phyloP scores from a whole-genome alignment of 257 asterid species.

The Perilla frutescens region DNA sequence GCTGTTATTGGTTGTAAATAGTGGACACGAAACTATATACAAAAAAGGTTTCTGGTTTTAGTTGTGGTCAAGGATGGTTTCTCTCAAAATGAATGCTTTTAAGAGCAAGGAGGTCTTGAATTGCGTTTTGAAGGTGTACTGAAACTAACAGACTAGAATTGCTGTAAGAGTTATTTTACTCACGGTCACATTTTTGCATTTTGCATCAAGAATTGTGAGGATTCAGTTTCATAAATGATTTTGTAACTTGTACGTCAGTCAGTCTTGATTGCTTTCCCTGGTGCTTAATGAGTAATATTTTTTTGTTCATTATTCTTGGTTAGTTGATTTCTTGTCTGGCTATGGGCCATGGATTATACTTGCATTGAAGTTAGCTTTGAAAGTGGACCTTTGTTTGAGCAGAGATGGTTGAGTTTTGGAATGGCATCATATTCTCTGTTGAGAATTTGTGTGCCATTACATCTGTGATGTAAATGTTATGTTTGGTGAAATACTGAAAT shows the following conservation, averaged over 20 bases:
- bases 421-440: too few relatives aligned
- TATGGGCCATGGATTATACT: too few relatives aligned
- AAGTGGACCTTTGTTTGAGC: neutral
- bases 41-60: neutral
- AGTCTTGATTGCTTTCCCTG: neutral
- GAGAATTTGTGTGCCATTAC: too few relatives aligned
- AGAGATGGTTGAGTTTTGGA: too few relatives aligned
- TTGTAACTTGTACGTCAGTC: neutral
- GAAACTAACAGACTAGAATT: constrained; percentile 16
- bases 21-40: constrained; percentile 14
- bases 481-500: too few relatives aligned
- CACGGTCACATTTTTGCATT: neutral
- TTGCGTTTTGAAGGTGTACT: constrained; percentile 39
- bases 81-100: neutral
- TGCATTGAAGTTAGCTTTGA: neutral
- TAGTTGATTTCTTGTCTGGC: too few relatives aligned
- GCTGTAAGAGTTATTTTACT: constrained; percentile 26
- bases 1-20: constrained; percentile 38
- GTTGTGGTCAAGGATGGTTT: neutral
- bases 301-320: neutral
- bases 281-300: neutral
- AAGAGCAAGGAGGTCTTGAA: constrained; percentile 28
- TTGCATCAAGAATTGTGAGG: constrained; percentile 6
- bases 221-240: neutral
- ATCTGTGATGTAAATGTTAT: too few relatives aligned